Evolutionary conservation across 805 yeast genomes (phyloP).

Genomic region (Ogataea angusta): DNA sequence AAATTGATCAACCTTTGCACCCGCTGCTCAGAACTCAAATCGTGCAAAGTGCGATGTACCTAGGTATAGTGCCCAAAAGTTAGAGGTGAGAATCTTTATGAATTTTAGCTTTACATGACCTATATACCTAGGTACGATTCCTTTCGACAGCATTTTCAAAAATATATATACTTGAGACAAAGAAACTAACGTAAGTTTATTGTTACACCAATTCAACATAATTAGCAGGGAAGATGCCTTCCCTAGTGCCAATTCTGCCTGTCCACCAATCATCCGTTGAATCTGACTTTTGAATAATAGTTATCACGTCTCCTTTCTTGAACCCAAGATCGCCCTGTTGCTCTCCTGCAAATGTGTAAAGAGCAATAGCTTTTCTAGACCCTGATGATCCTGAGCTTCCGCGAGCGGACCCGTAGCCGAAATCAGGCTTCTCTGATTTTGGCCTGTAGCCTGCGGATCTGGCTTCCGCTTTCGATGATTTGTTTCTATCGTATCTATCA

Average conservation of each 20-base stretch:
- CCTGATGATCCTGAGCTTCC: constrained; percentile 37
- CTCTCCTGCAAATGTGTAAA: constrained; percentile 86
- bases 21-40: constrained; percentile 18
- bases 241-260: constrained; percentile 76
- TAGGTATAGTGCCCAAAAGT: constrained; percentile 17
- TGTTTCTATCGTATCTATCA: constrained; percentile 45
- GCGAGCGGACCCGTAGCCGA: constrained; percentile 36
- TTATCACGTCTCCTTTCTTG: constrained; percentile 90
- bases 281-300: constrained; percentile 79
- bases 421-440: constrained; percentile 32
- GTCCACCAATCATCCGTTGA: constrained; percentile 99
- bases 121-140: too few species aligned
- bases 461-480: constrained; percentile 18
- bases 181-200: neutral
- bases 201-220: constrained; percentile 74
- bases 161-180: neutral
- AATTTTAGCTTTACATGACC: too few species aligned
- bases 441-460: constrained; percentile 34
- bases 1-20: constrained; percentile 4
- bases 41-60: constrained; percentile 20
- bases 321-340: constrained; percentile 91
- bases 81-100: neutral
- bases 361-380: constrained; percentile 73
- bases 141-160: too few species aligned
- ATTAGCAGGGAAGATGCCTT: constrained; percentile 97